A percentile compares a stretch with the other conserved stretches of the same genome.
Conservation (phyloP, 2,329 filamentous ascomycete genomes). For the Stachybotrys echinatus region DNA sequence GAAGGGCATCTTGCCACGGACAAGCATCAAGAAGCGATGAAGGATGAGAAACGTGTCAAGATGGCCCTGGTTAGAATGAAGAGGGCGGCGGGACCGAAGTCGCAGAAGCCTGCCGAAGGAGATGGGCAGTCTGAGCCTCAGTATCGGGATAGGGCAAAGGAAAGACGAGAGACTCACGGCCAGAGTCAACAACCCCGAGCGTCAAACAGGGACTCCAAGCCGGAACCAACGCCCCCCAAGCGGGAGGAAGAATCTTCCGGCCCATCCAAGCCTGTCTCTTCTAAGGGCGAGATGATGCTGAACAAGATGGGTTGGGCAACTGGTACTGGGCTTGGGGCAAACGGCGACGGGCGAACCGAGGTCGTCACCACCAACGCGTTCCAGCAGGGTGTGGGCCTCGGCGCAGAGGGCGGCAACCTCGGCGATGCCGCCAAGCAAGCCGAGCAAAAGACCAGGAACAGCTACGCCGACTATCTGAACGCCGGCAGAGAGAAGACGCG, state of each 20-base stretch:
- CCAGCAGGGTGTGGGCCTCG: constrained; percentile 62
- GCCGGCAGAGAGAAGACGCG: constrained; percentile 62
- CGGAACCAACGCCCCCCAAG: constrained; percentile 14
- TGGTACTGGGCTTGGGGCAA: constrained; percentile 60
- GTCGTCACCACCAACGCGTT: constrained; percentile 62
- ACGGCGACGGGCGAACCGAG: constrained; percentile 57
- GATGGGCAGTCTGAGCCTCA: too few species aligned
- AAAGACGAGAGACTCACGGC: constrained; percentile 57
- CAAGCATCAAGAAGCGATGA: constrained; percentile 34
- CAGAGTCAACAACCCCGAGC: constrained; percentile 52
- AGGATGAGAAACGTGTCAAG: constrained; percentile 40
- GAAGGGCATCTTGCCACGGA: constrained; percentile 36
- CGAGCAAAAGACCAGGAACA: constrained; percentile 53
- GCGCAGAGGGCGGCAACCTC: constrained; percentile 63
- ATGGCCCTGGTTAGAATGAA: constrained; percentile 36
- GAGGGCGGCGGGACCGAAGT: too few species aligned
- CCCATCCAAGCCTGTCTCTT: constrained; percentile 30
- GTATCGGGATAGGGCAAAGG: constrained; percentile 64
- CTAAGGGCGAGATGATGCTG: constrained; percentile 62
- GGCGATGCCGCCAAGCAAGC: constrained; percentile 64
- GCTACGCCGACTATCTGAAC: constrained; percentile 57
- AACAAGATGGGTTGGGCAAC: constrained; percentile 69
- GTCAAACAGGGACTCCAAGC: constrained; percentile 29
- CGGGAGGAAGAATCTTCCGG: constrained; percentile 12
- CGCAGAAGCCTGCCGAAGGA: too few species aligned